phyloP scores from a whole-genome alignment of 225 moss, liverwort and hornwort species.

The Polytrichum formosum region DNA sequence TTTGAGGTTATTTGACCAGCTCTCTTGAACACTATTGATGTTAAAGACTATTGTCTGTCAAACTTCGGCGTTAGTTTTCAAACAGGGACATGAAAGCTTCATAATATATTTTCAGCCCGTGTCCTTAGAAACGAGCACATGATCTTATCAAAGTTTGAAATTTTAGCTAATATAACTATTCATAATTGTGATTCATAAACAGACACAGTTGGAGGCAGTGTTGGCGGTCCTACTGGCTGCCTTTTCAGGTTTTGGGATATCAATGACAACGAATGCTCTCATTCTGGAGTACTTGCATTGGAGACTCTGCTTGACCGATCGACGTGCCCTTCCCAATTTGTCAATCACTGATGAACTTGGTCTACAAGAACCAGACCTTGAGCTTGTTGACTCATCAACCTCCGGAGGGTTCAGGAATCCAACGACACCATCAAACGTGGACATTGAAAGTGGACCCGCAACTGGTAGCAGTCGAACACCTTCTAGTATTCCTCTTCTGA shows the following conservation, averaged over 20 bases:
- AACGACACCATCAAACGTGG: conserved; percentile 22
- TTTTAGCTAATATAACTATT: not conserved
- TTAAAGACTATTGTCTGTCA: not conserved
- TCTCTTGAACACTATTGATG: not conserved
- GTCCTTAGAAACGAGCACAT: not conserved
- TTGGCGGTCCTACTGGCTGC: conserved; percentile 33
- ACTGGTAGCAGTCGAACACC: conserved; percentile 13
- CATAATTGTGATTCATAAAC: not conserved
- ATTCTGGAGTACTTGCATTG: conserved; percentile 44
- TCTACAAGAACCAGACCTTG: conserved; percentile 21
- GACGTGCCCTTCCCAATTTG: conserved; percentile 10
- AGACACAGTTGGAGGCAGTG: conserved; percentile 34
- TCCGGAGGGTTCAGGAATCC: conserved; percentile 27
- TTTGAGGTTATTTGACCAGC: not conserved
- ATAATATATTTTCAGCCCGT: no score
- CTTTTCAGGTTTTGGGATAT: conserved; percentile 30
- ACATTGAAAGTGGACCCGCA: conserved; percentile 20
- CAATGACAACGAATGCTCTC: conserved; percentile 36
- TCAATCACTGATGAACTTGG: conserved; percentile 15
- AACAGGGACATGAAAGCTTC: not conserved
- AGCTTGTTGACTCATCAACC: conserved; percentile 26
- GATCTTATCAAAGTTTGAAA: not conserved
- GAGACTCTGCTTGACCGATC: conserved; percentile 21
- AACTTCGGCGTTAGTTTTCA: not conserved
- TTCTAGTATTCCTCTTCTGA: not conserved